These are phyloP conservation scores for Trypanosoma conorhini DNA, from an alignment of 208 protist species.

Conservation along the genomic window DNA sequence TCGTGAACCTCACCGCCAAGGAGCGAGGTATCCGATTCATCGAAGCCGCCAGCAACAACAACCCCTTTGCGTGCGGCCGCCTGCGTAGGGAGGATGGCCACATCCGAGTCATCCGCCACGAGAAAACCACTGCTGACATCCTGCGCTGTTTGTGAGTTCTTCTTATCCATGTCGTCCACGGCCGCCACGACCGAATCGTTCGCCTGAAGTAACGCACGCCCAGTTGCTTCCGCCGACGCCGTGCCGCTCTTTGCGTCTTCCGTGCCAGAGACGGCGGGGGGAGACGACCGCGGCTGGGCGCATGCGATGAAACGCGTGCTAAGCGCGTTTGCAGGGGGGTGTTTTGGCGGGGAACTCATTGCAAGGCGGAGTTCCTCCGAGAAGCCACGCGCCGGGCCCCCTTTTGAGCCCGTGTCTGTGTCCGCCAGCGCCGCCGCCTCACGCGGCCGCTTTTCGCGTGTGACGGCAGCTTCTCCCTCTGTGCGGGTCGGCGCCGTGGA, in stretches of 20 bases:
- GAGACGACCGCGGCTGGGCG: not conserved
- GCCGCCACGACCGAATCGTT: constrained; percentile 14
- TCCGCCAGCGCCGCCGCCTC: not conserved
- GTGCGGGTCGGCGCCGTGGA: not conserved
- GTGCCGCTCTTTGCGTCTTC: not conserved
- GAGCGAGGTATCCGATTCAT: constrained; percentile 6
- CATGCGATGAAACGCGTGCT: not conserved
- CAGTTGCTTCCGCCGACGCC: not conserved
- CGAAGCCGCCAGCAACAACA: not conserved
- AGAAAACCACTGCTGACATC: constrained; percentile 10
- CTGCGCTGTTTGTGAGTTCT: not conserved
- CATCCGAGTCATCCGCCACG: constrained; percentile 11
- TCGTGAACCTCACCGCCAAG: constrained; percentile 27
- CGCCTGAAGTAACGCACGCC: constrained; percentile 8
- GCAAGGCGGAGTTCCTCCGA: constrained; percentile 15
- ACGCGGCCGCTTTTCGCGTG: not conserved
- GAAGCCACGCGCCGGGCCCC: not conserved
- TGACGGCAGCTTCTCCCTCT: not conserved
- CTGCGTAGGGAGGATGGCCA: not conserved
- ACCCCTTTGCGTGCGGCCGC: not conserved
- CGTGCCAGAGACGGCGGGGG: not conserved
- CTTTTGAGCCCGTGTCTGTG: not conserved
- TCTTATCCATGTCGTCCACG: constrained; percentile 10
- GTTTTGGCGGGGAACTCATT: constrained; percentile 5
- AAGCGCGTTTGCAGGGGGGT: not conserved